A percentile compares a stretch with the other conserved stretches of the same genome.
phyloP scores from a whole-genome alignment of 2,329 filamentous ascomycete species.

The Aspergillus udagawae region DNA sequence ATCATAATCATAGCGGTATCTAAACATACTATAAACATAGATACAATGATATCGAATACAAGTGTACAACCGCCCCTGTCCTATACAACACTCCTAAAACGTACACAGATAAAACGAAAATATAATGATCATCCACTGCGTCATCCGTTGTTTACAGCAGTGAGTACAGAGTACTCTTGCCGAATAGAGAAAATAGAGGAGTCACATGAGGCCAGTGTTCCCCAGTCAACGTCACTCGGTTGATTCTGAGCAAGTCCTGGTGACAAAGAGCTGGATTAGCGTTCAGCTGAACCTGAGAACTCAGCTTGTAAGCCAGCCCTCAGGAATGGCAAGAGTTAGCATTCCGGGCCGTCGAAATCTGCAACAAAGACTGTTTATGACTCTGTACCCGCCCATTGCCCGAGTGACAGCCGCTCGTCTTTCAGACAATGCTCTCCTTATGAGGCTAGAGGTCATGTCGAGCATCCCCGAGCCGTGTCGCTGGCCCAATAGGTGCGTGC shows the following conservation, averaged over 20 bases:
- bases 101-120: not conserved
- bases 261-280: not conserved
- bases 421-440: not conserved
- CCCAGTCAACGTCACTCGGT: not conserved
- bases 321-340: not conserved
- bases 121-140: too few species aligned
- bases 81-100: not conserved
- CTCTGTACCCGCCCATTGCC: not conserved
- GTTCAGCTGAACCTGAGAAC: not conserved
- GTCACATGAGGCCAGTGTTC: not conserved
- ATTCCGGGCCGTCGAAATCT: not conserved
- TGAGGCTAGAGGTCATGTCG: too few species aligned
- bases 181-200: not conserved
- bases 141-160: not conserved
- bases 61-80: not conserved
- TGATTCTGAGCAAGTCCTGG: not conserved
- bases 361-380: not conserved
- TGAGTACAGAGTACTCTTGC: not conserved
- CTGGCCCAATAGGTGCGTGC: slow-evolving; percentile 1
- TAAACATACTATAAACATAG: not conserved
- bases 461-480: not conserved
- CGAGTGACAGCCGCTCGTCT: not conserved
- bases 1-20: not conserved
- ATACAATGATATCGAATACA: not conserved
- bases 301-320: not conserved